Evolutionary conservation across 805 yeast species (phyloP), one percentile per base, ranked within the genome.

Genomic region (Citeromyces matritensis): DNA sequence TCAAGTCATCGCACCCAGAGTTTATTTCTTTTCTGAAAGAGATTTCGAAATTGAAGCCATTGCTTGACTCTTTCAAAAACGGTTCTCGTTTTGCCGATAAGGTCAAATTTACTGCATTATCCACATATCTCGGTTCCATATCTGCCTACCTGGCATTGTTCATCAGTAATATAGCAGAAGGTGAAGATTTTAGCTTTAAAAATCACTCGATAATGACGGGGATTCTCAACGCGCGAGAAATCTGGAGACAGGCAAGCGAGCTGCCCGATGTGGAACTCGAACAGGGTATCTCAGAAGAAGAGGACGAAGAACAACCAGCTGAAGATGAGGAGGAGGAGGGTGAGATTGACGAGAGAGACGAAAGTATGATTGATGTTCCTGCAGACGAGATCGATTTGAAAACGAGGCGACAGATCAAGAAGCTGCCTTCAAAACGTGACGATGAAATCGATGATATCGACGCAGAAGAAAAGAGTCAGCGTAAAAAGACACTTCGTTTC

Each of bases 131-230:
- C 35, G 91, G 88, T 9, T 63, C 93, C 15, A 69, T 88, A 15
- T 59, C 78, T 4, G 68, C 85, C 5, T 88, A 85, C 49, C 71
- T 88, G 43, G 79, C 94, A 3, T 48, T 91, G 10, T 70, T 88
- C 39, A 53, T 69, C 11, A 73, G 73, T 25, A 65, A 69, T 29
- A 46, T 76, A 26, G 53, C 58, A 28, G 58, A 58, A 14, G 75
- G 70, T 17, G 78, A 72, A 32, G 42, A 36, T 13, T 47, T 51
- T 35, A 56, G 69, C 8, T 73, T 86, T 78, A 84, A 83, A 43
- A 93, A 83, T 34, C 88, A 80, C 41, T 80, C 88, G 3, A 77
- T 88, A 2, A 88, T 91, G 95, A 85, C 82, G 45, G 69, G 79
- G 19, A 75, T 88, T 23, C 57, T 88, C 33, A 73, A 79, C 33